phyloP scores from a whole-genome alignment of 2,329 filamentous ascomycete genomes.

The Malbranchea zuffiana region DNA sequence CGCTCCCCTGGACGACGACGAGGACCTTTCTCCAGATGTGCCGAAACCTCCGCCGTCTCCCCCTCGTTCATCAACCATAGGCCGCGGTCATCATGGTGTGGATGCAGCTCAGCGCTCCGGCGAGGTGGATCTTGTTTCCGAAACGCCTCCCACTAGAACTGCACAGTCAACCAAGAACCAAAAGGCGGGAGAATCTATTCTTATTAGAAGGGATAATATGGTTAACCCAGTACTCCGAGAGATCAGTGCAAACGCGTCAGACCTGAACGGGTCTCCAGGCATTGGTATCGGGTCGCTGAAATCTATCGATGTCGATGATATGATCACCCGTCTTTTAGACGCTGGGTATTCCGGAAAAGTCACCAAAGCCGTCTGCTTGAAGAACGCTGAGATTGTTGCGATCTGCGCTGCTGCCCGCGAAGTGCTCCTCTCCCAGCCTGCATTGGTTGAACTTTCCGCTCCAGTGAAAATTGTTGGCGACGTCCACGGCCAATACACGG shows the following conservation, averaged over 20 bases:
- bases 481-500: slow-evolving; percentile 92
- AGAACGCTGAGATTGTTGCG: slow-evolving; percentile 92
- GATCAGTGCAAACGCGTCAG: slow-evolving; percentile 22
- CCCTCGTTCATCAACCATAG: slow-evolving; percentile 64
- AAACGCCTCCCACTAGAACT: slow-evolving; percentile 65
- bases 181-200: slow-evolving; percentile 75
- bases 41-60: slow-evolving; percentile 70
- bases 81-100: slow-evolving; percentile 64
- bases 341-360: slow-evolving; percentile 94
- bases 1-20: slow-evolving; percentile 24
- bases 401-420: slow-evolving; percentile 86
- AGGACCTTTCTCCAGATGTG: slow-evolving; percentile 40
- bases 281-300: slow-evolving; percentile 88
- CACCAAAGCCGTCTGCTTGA: slow-evolving; percentile 92
- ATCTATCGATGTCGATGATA: slow-evolving; percentile 88
- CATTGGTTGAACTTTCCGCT: slow-evolving; percentile 79
- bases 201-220: slow-evolving; percentile 67
- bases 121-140: slow-evolving; percentile 90
- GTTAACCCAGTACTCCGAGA: slow-evolving; percentile 55
- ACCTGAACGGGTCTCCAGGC: slow-evolving; percentile 40
- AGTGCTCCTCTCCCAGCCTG: slow-evolving; percentile 80
- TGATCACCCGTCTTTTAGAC: slow-evolving; percentile 87
- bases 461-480: slow-evolving; percentile 98
- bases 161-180: slow-evolving; percentile 47
- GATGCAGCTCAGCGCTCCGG: slow-evolving; percentile 71